phyloP scores from a whole-genome alignment of 257 asterid species.

The Solanum pinnatisectum region DNA sequence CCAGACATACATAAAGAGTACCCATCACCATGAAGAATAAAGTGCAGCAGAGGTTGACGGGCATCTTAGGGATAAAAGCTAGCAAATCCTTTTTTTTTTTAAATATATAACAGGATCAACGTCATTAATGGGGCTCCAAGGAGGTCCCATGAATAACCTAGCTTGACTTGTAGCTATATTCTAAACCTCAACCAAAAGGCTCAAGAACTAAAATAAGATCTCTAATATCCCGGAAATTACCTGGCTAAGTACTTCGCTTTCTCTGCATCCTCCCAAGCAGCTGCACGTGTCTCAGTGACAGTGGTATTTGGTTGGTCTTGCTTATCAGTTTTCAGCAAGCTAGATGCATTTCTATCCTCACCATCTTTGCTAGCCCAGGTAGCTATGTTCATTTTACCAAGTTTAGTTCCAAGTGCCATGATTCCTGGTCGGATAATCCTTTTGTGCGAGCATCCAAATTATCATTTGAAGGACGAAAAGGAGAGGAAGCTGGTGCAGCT shows the following conservation, averaged over 20 bases:
- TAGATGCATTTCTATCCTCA: neutral
- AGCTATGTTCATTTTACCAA: conserved; percentile 9
- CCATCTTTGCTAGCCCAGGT: conserved; percentile 17
- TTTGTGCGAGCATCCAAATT: neutral
- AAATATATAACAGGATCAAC: neutral
- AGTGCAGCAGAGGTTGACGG: neutral
- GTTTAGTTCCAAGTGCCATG: conserved; percentile 14
- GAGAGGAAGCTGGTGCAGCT: conserved; percentile 2
- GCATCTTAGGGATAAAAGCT: neutral
- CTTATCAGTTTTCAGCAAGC: neutral
- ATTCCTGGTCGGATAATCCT: conserved; percentile 4
- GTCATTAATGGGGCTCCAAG: neutral
- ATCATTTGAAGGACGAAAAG: neutral
- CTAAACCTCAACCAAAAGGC: neutral
- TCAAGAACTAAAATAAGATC: neutral
- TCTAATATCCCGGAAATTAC: neutral
- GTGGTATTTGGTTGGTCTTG: neutral
- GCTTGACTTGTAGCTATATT: neutral
- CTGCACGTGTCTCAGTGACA: conserved; percentile 4
- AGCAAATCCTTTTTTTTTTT: neutral
- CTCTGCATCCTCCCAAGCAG: conserved; percentile 20
- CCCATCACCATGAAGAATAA: neutral
- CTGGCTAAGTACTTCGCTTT: conserved; percentile 10
- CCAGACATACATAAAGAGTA: neutral
- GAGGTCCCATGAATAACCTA: neutral